Base-by-base conservation (phyloP, 1,284 basidiomycete genomes). In the Ustilago curta region DNA sequence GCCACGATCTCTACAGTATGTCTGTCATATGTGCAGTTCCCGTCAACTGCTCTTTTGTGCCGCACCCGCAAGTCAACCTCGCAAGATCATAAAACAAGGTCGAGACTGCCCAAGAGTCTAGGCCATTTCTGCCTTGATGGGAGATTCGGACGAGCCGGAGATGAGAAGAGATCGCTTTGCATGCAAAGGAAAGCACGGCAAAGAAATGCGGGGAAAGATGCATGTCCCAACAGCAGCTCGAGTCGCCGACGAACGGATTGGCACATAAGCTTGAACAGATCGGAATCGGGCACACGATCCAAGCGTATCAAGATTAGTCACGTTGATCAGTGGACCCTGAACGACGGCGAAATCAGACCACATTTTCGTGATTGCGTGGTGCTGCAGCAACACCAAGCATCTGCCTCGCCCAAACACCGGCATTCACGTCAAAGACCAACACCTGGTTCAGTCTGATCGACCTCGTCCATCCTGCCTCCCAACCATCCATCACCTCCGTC, bases 391-490 rank as follows among this genome's bases (percentile, higher is more conserved):
- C 35, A 37, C 35, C 14, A 37, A 18, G 25, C 23, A 27, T 25
- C 27, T 25, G 44, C 25, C 48, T 39, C 23, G 19, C n/a, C 11
- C 55, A 57, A 57, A 57, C 45, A 57, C 55, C 45, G 55, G 35
- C 45, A 57, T 40, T 29, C 14, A 18, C 37, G n/a, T 42, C 21
- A 9, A 9, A 21, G 21, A 14, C 32, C 23, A 37, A 8, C n/a
- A 23, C 29, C 47, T 45, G 12, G 8, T 42, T 37, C 16, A 27
- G n/a, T 48, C n/a, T n/a, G 50, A 51, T 51, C 52, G 39, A 43
- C 52, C n/a, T 43, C 32, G 52, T 19, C 21, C 39, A 12, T 8
- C 56, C 14, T 45, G 29, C 31, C 1, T 32, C 2, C 16, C n/a
- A 11, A 32, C 32, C 32, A 29, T 23, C 23, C 27, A 12, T 18